Evolutionary conservation across 2,329 filamentous ascomycete species (phyloP), one percentile per base, ranked within the genome.

Genomic region (Orbilia oligospora): DNA sequence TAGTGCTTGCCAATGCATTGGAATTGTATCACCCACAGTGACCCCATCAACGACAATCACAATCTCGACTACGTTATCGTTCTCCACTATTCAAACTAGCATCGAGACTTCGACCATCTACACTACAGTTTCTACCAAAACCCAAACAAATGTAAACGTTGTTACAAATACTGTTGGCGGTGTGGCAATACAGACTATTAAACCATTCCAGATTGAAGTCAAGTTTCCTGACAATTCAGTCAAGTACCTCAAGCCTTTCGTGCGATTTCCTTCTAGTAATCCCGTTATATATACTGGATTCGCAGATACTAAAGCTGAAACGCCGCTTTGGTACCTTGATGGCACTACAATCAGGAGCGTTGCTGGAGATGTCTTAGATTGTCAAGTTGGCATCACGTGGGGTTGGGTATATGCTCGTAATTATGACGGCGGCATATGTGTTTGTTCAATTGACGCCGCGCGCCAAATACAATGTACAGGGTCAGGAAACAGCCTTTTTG

Each of bases 21-120:
- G 53, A 5, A 33, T 71, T 18, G 18, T 5, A 27, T 51, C 67
- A 10, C 67, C 67, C 5, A 63, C 55, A 16, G 56, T 53, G n/a
- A 71, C 67, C 22, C 69, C 58, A 53, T 71, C 67, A 8, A 71
- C 67, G 20, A 71, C 67, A 20, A 12, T 64, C 67, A 71, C 55
- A 24, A 22, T 63, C 27, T 71, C 67, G 12, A 71, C 67, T 1
- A 71, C 67, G 10, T 24, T 71, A 27, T 71, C 67, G 30, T 63
- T 63, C 30, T 71, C 67, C 3, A 51, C 30, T 12, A 27, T 24
- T n/a, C 38, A 71, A 41, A 71, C 67, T 5, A 63, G 24, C 46
- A 36, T n/a, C 55, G 67, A 71, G 22, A 71, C 67, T 3, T 12
- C 16, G 1, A 22, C 56, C n/a, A 18, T 53, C 4, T 64, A 41